Conservation (phyloP, 352 stramenopile genomes). For the Globisporangium irregulare region DNA sequence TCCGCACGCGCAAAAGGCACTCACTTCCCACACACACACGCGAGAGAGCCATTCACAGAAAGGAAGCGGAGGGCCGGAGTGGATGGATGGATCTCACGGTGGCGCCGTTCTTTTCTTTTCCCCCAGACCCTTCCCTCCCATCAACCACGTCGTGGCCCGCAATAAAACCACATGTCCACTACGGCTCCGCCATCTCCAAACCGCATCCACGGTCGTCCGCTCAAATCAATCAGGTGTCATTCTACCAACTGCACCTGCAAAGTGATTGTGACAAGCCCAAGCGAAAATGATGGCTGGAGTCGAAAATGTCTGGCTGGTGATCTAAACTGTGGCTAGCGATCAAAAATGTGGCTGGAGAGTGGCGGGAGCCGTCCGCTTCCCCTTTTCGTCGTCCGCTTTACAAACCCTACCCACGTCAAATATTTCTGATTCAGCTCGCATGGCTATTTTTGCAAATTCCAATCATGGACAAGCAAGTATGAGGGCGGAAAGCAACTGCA, state of each 20-base stretch:
- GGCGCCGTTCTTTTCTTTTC: constrained; percentile 11
- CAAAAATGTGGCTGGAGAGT: too few species aligned
- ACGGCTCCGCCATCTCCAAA: not conserved
- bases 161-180: not conserved
- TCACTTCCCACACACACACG: not conserved
- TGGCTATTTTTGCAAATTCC: not conserved
- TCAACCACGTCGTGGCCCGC: not conserved
- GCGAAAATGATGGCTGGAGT: too few species aligned
- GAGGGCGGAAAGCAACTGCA: not conserved
- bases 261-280: constrained; percentile 2
- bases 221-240: not conserved
- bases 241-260: not conserved
- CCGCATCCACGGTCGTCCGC: constrained; percentile 2
- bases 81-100: constrained; percentile 14
- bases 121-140: constrained; percentile 8
- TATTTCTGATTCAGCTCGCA: not conserved
- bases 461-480: not conserved
- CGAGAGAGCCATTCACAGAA: constrained; percentile 13
- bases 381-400: not conserved
- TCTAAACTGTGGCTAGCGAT: not conserved
- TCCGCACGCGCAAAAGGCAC: not conserved
- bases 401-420: not conserved
- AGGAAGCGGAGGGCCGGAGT: constrained; percentile 1
- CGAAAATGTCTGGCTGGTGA: not conserved
- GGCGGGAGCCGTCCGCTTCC: constrained; percentile 1